These are phyloP conservation scores for Leucocoprinus sp. DNA, from an alignment of 768 basidiomycete species.

Conservation along the genomic window DNA sequence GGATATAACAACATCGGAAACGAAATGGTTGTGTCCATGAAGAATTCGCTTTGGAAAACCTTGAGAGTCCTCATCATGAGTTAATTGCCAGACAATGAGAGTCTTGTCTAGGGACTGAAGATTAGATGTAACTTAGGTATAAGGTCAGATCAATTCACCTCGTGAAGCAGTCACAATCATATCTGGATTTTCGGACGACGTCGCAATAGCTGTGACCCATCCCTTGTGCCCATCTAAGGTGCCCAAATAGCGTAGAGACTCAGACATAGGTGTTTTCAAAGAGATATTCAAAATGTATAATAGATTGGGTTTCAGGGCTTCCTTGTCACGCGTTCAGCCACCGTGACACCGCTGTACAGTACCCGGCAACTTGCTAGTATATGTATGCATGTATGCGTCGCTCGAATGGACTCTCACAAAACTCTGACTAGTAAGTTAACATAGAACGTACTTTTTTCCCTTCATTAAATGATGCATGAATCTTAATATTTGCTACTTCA, in stretches of 20 bases:
- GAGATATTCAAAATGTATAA: constrained; percentile 22
- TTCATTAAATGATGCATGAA: constrained; percentile 27
- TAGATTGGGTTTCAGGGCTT: constrained; percentile 18
- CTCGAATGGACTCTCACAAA: background rate
- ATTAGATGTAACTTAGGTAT: constrained; percentile 20
- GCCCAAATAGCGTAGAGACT: constrained; percentile 86
- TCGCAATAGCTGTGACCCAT: constrained; percentile 98
- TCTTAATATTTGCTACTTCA: constrained; percentile 86
- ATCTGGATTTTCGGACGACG: constrained; percentile 97
- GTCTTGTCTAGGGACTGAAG: constrained; percentile 77
- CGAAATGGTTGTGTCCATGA: constrained; percentile 98
- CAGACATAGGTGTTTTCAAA: constrained; percentile 50
- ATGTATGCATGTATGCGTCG: constrained; percentile 13
- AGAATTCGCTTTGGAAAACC: constrained; percentile 97
- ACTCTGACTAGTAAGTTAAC: background rate
- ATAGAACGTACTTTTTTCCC: background rate
- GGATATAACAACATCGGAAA: constrained; percentile 97
- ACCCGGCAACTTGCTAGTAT: constrained; percentile 24
- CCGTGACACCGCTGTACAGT: constrained; percentile 59
- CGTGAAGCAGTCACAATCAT: constrained; percentile 98
- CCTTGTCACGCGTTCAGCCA: constrained; percentile 48
- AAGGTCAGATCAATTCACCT: constrained; percentile 42
- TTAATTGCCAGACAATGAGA: constrained; percentile 98
- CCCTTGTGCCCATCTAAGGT: constrained; percentile 90
- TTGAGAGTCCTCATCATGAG: constrained; percentile 84